Percentiles rank a stretch among this genome's conserved stretches.
Conservation (phyloP, 1,139 yeast genomes). For the Sugiyamaella japonica region DNA sequence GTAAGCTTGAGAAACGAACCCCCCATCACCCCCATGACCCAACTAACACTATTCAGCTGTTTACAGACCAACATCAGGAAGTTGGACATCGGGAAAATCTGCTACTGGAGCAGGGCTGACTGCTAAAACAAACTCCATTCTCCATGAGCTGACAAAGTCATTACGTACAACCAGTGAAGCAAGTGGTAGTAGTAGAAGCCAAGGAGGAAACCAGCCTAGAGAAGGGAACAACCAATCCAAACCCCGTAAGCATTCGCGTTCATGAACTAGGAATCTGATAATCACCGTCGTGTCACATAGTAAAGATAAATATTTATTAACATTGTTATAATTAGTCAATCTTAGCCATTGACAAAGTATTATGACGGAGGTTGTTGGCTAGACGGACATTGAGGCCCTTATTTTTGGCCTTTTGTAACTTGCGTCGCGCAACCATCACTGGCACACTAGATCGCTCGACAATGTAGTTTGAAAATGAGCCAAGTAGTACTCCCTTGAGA, state of each 20-base stretch:
- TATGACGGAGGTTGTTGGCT: conserved; percentile 42
- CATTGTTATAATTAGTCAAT: conserved; percentile 28
- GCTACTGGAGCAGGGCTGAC: conserved; percentile 17
- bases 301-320: conserved; percentile 5
- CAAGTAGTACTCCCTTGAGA: conserved; percentile 71
- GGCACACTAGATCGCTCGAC: conserved; percentile 81
- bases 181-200: conserved; percentile 6
- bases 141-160: conserved; percentile 26
- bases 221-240: conserved; percentile 9
- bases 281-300: too few relatives aligned
- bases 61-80: conserved; percentile 31
- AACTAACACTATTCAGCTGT: conserved; percentile 19
- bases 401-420: conserved; percentile 71
- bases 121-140: conserved; percentile 24
- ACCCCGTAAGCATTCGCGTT: conserved; percentile 15
- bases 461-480: conserved; percentile 72
- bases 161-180: conserved; percentile 12
- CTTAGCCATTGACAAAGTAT: conserved; percentile 31
- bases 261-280: background rate
- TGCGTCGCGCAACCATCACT: conserved; percentile 85
- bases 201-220: conserved; percentile 9
- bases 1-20: conserved; percentile 4
- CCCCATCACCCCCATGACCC: background rate
- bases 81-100: conserved; percentile 30
- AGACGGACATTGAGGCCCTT: conserved; percentile 47